phyloP scores from a whole-genome alignment of 2,329 filamentous ascomycete genomes.

The Tolypocladium nubicola region DNA sequence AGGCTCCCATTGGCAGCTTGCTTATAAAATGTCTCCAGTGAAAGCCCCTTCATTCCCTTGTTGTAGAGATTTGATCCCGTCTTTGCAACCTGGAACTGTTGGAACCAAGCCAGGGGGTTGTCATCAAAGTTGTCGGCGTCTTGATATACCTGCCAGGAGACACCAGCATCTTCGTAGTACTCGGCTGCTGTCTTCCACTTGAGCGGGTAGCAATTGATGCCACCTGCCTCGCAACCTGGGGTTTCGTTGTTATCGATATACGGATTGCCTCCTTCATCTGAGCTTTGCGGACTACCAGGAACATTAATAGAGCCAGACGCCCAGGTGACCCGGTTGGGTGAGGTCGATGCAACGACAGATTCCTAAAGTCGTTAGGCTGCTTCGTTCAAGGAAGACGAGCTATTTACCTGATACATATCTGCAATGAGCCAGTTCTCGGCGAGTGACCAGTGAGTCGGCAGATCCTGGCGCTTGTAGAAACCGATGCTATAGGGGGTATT shows the following conservation, averaged over 20 bases:
- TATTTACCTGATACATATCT: conserved; percentile 40
- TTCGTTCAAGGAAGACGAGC: conserved; percentile 20
- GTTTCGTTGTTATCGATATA: conserved; percentile 41
- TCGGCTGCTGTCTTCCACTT: conserved; percentile 43
- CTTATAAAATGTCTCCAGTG: conserved; percentile 36
- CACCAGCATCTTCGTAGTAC: conserved; percentile 33
- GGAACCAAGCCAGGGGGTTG: conserved; percentile 42
- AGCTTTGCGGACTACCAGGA: conserved; percentile 29
- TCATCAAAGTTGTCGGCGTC: conserved; percentile 42
- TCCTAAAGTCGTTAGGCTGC: conserved; percentile 16
- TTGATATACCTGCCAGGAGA: conserved; percentile 40
- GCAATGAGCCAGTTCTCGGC: conserved; percentile 43
- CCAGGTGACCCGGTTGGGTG: conserved; percentile 41
- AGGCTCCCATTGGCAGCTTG: conserved; percentile 39
- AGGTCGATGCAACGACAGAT: conserved; percentile 38
- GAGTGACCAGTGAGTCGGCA: conserved; percentile 44
- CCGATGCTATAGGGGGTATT: conserved; percentile 44
- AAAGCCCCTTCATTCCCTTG: conserved; percentile 35
- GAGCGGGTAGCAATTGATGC: conserved; percentile 41
- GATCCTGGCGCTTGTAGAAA: conserved; percentile 37
- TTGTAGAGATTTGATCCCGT: conserved; percentile 28
- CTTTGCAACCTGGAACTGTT: conserved; percentile 36
- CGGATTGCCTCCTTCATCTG: conserved; percentile 29
- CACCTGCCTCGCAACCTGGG: conserved; percentile 28
- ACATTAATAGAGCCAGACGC: conserved; percentile 40